These are phyloP conservation scores for Furcasterigmium furcatum DNA, from an alignment of 2,329 filamentous ascomycete genomes.

Conservation along the genomic window DNA sequence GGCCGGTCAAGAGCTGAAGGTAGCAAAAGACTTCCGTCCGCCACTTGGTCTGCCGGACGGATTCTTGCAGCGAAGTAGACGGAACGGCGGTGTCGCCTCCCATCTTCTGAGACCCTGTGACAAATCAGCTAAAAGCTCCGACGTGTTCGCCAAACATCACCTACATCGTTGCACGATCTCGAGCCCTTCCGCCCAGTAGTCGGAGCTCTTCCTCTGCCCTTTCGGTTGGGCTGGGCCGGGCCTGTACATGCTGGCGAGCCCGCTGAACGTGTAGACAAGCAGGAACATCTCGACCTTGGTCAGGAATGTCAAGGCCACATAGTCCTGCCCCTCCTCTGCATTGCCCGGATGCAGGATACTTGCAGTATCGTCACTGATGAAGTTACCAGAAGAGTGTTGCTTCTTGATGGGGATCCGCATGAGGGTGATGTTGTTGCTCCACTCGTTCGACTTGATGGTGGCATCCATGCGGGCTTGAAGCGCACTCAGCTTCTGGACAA, in stretches of 20 bases:
- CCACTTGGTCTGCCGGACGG: slow-evolving; percentile 60
- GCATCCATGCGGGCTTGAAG: slow-evolving; percentile 63
- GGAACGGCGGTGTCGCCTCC: neutral
- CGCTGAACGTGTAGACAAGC: slow-evolving; percentile 53
- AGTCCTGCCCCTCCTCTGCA: slow-evolving; percentile 43
- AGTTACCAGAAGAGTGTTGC: slow-evolving; percentile 40
- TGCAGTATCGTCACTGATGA: slow-evolving; percentile 55
- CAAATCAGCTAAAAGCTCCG: neutral
- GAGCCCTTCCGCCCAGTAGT: slow-evolving; percentile 39
- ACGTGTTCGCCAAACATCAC: slow-evolving; percentile 6
- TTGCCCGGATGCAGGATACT: slow-evolving; percentile 48
- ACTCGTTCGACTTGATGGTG: slow-evolving; percentile 39
- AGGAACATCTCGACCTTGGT: slow-evolving; percentile 56
- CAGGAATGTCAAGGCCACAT: slow-evolving; percentile 57
- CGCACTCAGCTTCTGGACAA: slow-evolving; percentile 55
- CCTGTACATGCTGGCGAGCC: slow-evolving; percentile 41
- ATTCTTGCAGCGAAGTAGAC: slow-evolving; percentile 46
- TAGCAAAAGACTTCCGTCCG: slow-evolving; percentile 64
- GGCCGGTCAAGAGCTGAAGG: slow-evolving; percentile 66
- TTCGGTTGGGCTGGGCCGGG: slow-evolving; percentile 17
- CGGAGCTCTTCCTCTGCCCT: slow-evolving; percentile 16
- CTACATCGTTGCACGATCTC: slow-evolving; percentile 46
- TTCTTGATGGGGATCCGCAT: slow-evolving; percentile 55
- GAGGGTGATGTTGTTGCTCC: slow-evolving; percentile 43
- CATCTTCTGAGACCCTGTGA: neutral